These are phyloP conservation scores for Sphagnurus paluster DNA, from an alignment of 1,284 basidiomycete species.

Conservation along the genomic window DNA sequence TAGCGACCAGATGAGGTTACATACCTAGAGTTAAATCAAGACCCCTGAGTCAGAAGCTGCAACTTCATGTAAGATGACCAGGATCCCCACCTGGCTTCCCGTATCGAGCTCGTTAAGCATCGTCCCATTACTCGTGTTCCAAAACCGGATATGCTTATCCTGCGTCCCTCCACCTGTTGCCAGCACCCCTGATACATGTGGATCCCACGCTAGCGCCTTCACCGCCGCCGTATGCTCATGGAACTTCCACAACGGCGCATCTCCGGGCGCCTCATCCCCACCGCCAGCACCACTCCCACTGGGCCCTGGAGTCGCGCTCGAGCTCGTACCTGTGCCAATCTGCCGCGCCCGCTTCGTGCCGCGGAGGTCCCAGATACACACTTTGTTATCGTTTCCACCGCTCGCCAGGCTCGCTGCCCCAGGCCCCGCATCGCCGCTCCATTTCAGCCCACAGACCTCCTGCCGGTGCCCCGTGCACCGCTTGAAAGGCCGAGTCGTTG, in stretches of 20 bases:
- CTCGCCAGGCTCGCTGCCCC: constrained; percentile 80
- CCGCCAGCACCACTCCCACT: constrained; percentile 21
- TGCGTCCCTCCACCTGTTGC: constrained; percentile 98
- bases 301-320: constrained; percentile 11
- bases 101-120: constrained; percentile 89
- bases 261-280: constrained; percentile 40
- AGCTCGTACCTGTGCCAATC: constrained; percentile 12
- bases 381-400: constrained; percentile 98
- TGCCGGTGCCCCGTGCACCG: constrained; percentile 86
- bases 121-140: constrained; percentile 90
- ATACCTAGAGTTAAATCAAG: too few species aligned
- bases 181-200: constrained; percentile 88
- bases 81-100: constrained; percentile 70
- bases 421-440: constrained; percentile 68
- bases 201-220: constrained; percentile 98
- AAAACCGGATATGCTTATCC: constrained; percentile 96
- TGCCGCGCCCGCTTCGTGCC: constrained; percentile 54
- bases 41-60: constrained; percentile 1
- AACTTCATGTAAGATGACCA: not conserved
- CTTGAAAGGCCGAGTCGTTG: constrained; percentile 70
- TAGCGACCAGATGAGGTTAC: constrained; percentile 95
- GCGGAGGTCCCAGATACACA: constrained; percentile 92
- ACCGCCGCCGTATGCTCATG: constrained; percentile 97
- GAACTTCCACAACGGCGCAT: constrained; percentile 87
- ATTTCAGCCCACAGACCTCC: constrained; percentile 95